Base-by-base conservation (phyloP, 75 land plant species). In the Cunninghamia lanceolata region DNA sequence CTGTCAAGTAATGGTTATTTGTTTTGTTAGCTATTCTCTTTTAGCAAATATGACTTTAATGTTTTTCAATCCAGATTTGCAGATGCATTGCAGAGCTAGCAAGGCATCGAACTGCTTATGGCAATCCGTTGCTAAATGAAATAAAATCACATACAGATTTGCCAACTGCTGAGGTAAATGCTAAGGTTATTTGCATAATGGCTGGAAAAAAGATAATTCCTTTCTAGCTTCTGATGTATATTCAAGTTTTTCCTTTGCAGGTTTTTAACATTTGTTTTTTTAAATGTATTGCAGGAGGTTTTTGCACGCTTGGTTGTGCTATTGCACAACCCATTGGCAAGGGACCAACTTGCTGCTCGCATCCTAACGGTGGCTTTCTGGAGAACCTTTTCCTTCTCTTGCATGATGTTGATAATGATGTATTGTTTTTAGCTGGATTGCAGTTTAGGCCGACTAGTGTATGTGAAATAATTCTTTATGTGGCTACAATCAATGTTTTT, bases 281-380 rank as follows among this genome's bases (percentile, higher is more conserved):
- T n/a, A 13, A 46, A 52, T 46, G 30, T 84, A 77, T 79, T 88
- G 79, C 93, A 98, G 99, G 99, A 95, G 66, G 88, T 98, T 74
- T 91, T 98, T 83, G 99, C 99, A 32, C 96, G 99, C 76, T 87
- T 98, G 70, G 76, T 98, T 68, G 93, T 98, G 34, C 97, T 98
- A 86, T 83, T 96, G 84, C 99, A 96, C 85, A 90, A 98, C 88
- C 99, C 99, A 54, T 85, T 95, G 79, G 99, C 96, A 40, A 94
- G 97, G 86, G 96, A 94, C 66, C 99, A 95, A 70, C 88, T 91
- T 45, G 92, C 96, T 53, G 91, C 99, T 85, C 97, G 94, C 19
- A 96, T 98, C 86, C 85, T 98, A 86, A 96, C 95, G 75, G 99
- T 98, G 77, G 40, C 84, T 78, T 21, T 76, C 16, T 50, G 46